Evolutionary conservation across 805 yeast species (phyloP).

Genomic region (Kazachstania psychrophila): DNA sequence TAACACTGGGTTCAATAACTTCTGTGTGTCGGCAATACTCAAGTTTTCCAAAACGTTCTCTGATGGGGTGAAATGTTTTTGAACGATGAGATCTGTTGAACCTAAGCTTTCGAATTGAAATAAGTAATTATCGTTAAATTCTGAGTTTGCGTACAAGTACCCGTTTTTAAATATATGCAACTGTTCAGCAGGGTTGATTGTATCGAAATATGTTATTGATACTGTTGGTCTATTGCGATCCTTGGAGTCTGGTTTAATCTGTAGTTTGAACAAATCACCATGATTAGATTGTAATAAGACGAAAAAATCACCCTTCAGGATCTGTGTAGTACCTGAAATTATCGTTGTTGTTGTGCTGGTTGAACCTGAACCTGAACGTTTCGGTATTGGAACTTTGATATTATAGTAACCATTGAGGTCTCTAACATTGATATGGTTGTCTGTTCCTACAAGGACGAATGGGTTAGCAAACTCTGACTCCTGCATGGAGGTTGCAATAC

Average conservation of each 20-base stretch:
- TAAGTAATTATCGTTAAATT: constrained; percentile 52
- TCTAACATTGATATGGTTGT: constrained; percentile 44
- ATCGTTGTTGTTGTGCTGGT: constrained; percentile 30
- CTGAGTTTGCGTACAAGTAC: constrained; percentile 57
- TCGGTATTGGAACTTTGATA: constrained; percentile 48
- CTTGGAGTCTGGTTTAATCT: constrained; percentile 37
- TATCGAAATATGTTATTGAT: constrained; percentile 63
- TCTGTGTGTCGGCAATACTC: constrained; percentile 43
- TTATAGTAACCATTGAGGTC: constrained; percentile 32
- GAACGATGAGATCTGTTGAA: constrained; percentile 26
- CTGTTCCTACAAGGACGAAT: constrained; percentile 46
- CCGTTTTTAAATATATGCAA: constrained; percentile 67
- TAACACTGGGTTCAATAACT: constrained; percentile 43
- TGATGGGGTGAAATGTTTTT: constrained; percentile 22
- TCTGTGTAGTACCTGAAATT: constrained; percentile 55
- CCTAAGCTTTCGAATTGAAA: constrained; percentile 77
- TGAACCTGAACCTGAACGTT: constrained; percentile 24
- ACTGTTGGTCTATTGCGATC: constrained; percentile 32
- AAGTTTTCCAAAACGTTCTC: constrained; percentile 42
- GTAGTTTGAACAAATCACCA: constrained; percentile 72
- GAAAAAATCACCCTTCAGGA: constrained; percentile 52
- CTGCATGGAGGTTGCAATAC: constrained; percentile 9
- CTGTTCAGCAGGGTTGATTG: constrained; percentile 50
- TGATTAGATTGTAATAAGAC: constrained; percentile 55
- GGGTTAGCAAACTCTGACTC: constrained; percentile 40